Evolutionary conservation across 2,329 filamentous ascomycete genomes (phyloP).

Genomic region (Plenodomus biglobosus): DNA sequence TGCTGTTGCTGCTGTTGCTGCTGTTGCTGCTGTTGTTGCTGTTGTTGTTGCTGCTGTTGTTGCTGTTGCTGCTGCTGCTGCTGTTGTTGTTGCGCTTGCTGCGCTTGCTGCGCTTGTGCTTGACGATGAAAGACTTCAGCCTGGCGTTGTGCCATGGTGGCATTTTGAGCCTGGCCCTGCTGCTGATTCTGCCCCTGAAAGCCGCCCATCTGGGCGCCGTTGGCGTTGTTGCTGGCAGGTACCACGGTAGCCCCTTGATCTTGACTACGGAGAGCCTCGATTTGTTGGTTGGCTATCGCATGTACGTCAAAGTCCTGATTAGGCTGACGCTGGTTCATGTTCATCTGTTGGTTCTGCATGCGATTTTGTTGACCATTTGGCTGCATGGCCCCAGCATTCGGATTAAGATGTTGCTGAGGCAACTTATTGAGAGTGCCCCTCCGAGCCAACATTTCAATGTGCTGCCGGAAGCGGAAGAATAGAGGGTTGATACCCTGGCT

Average conservation of each 20-base stretch:
- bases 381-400: conserved; percentile 41
- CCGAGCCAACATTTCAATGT: conserved; percentile 45
- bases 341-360: conserved; percentile 32
- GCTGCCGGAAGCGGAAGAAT: conserved; percentile 53
- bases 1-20: conserved; percentile 15
- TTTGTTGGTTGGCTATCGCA: conserved; percentile 62
- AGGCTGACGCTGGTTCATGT: conserved; percentile 31
- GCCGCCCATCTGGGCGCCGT: conserved; percentile 42
- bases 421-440: conserved; percentile 22
- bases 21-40: conserved; percentile 12
- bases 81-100: conserved; percentile 6
- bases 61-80: conserved; percentile 18
- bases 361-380: conserved; percentile 28
- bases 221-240: conserved; percentile 61
- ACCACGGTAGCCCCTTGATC: conserved; percentile 65
- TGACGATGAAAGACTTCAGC: conserved; percentile 17
- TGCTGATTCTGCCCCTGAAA: conserved; percentile 35
- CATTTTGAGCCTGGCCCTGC: conserved; percentile 29
- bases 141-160: conserved; percentile 33
- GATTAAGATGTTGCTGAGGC: conserved; percentile 9
- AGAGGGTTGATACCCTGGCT: conserved; percentile 53
- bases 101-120: conserved; percentile 8
- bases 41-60: conserved; percentile 45
- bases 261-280: conserved; percentile 62
- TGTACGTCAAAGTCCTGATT: conserved; percentile 52